Conservation (phyloP, 306 rosid species). For the Trichosanthes cucumerina region DNA sequence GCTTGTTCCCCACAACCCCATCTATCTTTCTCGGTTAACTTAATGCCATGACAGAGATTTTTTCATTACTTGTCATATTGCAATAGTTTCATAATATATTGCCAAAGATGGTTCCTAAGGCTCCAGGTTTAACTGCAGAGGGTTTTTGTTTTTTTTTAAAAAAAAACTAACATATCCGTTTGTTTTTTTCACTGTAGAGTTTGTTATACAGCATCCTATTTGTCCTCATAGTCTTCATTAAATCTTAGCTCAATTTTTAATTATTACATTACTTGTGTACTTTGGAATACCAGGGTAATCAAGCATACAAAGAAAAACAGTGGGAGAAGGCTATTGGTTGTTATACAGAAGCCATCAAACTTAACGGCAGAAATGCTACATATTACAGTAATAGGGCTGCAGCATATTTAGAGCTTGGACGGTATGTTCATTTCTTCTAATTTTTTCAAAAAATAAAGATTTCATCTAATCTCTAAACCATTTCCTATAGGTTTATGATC, state of each 20-base stretch:
- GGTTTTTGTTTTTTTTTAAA: too few relatives aligned
- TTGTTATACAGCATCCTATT: neutral
- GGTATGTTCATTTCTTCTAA: slow-evolving; percentile 25
- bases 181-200: neutral
- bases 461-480: neutral
- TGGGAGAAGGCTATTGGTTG: slow-evolving; percentile 85
- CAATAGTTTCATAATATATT: neutral
- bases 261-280: neutral
- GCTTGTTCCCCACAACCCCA: neutral
- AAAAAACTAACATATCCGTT: too few relatives aligned
- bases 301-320: slow-evolving; percentile 85
- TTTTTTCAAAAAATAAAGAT: too few relatives aligned
- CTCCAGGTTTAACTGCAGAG: neutral
- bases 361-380: slow-evolving; percentile 57
- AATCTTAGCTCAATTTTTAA: neutral
- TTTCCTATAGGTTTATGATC: slow-evolving; percentile 20
- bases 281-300: slow-evolving; percentile 55
- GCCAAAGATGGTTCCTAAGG: neutral
- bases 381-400: slow-evolving; percentile 93
- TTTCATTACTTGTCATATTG: neutral
- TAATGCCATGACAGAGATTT: neutral
- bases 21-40: neutral
- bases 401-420: slow-evolving; percentile 71
- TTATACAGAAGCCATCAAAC: slow-evolving; percentile 91
- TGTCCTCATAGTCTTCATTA: neutral